Evolutionary conservation across 331 rosid genomes (phyloP), one percentile per base, ranked within the genome.

Genomic region (Prunus yedoensis): DNA sequence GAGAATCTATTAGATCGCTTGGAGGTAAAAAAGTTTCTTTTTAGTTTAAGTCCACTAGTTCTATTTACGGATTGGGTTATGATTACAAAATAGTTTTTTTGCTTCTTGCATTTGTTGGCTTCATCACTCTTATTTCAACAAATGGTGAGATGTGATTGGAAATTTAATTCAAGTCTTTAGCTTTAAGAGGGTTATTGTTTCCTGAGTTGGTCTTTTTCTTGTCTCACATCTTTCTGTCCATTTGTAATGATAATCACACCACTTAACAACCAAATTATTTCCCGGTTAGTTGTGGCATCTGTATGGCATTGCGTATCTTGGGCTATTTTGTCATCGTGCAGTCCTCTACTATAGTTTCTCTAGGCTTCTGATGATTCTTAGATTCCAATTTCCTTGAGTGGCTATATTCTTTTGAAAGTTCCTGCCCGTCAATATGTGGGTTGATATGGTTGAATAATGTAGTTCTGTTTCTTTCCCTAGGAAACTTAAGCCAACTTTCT

Each of bases 1-100:
- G 84, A 94, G 30, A 94, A 90, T 83, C 83, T 94, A 3, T 71
- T 90, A 72, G 99, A 94, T 77, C 99, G 97, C 41, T 82, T 94
- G 56, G 91, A 90, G 90, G 98, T 88, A 81, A 7, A 58, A 38
- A 18, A 3, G 71, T 13, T 21, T 73, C 14, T 21, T 68, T 66
- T 21, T 51, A 11, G 11, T 59, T 10, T 41, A 17, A 23, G 21
- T 20, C 25, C 32, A 15, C 56, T 66, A 35, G 45, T 60, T 54
- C 25, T 62, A n/a, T 12, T 17, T 53, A 18, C 35, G 68, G 49
- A 64, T 8, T 64, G 25, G 11, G 38, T 9, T 35, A 17, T 17
- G 23, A 28, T 61, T 32, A 61, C 17, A 61, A 15, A 16, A 15
- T 41, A 28, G 4, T 12, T 4, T 47, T 59, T 69, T 47, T 5